A percentile compares a stretch with the other conserved stretches of the same genome.
phyloP scores from a whole-genome alignment of 225 moss, liverwort and hornwort genomes.

The Marchantia paleacea region DNA sequence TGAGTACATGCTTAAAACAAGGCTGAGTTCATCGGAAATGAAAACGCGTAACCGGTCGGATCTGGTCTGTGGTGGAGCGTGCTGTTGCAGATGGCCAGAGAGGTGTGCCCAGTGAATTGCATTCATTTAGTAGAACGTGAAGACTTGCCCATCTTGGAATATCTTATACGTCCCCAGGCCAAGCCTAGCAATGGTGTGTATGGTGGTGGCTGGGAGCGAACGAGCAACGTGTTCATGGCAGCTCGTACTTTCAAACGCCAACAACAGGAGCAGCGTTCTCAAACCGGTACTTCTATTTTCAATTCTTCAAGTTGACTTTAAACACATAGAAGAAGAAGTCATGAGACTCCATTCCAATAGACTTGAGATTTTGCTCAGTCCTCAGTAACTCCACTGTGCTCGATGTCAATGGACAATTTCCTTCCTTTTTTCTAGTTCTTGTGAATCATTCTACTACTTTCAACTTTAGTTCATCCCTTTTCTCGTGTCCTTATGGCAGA shows the following conservation, averaged over 20 bases:
- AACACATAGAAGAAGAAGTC: neutral
- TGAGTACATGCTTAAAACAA: neutral
- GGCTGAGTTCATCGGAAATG: neutral
- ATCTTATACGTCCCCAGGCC: slow-evolving; percentile 80
- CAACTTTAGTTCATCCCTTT: neutral
- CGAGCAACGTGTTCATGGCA: slow-evolving; percentile 92
- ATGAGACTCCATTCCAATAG: neutral
- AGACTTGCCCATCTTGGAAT: slow-evolving; percentile 77
- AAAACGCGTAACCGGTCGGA: slow-evolving; percentile 1
- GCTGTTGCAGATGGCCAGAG: slow-evolving; percentile 71
- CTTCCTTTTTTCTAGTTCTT: neutral
- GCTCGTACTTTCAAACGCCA: slow-evolving; percentile 83
- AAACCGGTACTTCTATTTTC: slow-evolving; percentile 18
- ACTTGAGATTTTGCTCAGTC: neutral
- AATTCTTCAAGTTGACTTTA: neutral
- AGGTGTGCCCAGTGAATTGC: slow-evolving; percentile 91
- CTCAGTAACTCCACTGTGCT: neutral
- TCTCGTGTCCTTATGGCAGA: neutral
- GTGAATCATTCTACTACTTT: neutral
- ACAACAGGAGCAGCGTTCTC: slow-evolving; percentile 49
- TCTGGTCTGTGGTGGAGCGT: neutral
- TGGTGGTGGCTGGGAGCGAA: slow-evolving; percentile 95
- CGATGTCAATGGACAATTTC: too few species aligned
- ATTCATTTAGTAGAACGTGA: slow-evolving; percentile 96
- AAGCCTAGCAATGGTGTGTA: slow-evolving; percentile 78